These are phyloP conservation scores for Asterella californica DNA, from an alignment of 225 moss, liverwort and hornwort genomes.

Conservation along the genomic window DNA sequence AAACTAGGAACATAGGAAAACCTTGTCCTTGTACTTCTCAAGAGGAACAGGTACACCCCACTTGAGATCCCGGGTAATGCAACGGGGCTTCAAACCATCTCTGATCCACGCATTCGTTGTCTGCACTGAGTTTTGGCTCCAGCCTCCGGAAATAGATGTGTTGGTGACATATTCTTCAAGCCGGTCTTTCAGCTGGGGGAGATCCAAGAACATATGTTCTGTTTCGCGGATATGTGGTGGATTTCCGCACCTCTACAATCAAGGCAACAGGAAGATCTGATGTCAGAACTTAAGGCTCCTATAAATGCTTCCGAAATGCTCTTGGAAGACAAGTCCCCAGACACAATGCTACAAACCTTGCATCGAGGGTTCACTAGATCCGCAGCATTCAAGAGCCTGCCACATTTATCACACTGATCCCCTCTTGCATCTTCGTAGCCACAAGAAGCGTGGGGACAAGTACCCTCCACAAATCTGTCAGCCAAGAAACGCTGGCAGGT, in stretches of 20 bases:
- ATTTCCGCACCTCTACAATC: conserved; percentile 56
- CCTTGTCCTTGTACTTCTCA: conserved; percentile 88
- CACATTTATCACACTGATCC: conserved; percentile 82
- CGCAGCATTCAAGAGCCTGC: conserved; percentile 72
- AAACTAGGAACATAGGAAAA: conserved; percentile 22
- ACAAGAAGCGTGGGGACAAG: conserved; percentile 67
- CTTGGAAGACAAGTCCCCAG: neutral
- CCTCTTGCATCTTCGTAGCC: conserved; percentile 85
- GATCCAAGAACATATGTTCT: conserved; percentile 79
- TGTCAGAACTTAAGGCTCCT: neutral
- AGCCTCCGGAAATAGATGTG: conserved; percentile 69
- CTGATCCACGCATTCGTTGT: conserved; percentile 90
- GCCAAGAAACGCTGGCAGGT: conserved; percentile 69
- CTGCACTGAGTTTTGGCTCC: conserved; percentile 85
- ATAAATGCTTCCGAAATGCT: neutral
- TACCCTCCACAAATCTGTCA: conserved; percentile 89
- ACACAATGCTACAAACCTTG: conserved; percentile 41
- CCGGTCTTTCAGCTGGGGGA: conserved; percentile 62
- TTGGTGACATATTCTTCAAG: conserved; percentile 64
- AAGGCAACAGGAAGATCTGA: neutral
- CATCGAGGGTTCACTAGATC: conserved; percentile 77
- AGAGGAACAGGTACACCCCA: conserved; percentile 94
- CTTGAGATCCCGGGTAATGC: conserved; percentile 86
- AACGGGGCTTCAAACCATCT: conserved; percentile 76
- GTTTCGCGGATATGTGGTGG: conserved; percentile 61